A percentile compares a stretch with the other conserved stretches of the same genome.
Conservation (phyloP, 352 stramenopile genomes). For the Achlya hypogyna region DNA sequence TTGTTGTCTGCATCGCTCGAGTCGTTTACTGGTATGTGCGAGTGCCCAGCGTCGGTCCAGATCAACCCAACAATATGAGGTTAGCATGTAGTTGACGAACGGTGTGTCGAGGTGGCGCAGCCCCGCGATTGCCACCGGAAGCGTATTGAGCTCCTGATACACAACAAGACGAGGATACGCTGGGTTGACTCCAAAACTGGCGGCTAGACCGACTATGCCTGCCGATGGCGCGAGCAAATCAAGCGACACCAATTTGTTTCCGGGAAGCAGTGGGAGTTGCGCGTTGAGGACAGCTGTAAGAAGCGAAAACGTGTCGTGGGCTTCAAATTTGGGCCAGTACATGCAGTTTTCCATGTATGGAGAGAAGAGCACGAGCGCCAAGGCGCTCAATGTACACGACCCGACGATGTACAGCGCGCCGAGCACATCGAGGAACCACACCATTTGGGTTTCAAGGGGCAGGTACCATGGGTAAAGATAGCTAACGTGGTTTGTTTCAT, state of each 20-base stretch:
- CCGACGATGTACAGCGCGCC: neutral
- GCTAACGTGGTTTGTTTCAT: no score
- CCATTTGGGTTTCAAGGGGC: neutral
- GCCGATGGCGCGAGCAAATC: neutral
- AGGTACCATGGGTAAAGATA: no score
- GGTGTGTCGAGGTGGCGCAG: neutral
- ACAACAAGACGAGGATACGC: neutral
- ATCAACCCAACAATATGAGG: conserved; percentile 14
- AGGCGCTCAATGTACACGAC: neutral
- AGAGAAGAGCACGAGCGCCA: neutral
- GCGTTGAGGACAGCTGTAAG: neutral
- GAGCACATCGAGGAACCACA: neutral
- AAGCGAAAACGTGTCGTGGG: neutral
- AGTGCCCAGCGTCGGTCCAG: neutral
- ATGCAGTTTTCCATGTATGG: neutral
- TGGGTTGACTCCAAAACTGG: neutral
- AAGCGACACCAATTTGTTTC: neutral
- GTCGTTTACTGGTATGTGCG: conserved; percentile 5
- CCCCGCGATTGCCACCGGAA: neutral
- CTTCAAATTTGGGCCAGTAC: neutral
- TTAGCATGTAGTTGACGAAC: conserved; percentile 1
- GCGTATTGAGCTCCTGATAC: neutral
- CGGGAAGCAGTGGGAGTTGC: neutral
- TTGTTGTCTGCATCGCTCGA: neutral
- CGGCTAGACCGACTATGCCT: neutral